Conservation (phyloP, 495 filamentous ascomycete genomes). For the Aspergillus steynii region DNA sequence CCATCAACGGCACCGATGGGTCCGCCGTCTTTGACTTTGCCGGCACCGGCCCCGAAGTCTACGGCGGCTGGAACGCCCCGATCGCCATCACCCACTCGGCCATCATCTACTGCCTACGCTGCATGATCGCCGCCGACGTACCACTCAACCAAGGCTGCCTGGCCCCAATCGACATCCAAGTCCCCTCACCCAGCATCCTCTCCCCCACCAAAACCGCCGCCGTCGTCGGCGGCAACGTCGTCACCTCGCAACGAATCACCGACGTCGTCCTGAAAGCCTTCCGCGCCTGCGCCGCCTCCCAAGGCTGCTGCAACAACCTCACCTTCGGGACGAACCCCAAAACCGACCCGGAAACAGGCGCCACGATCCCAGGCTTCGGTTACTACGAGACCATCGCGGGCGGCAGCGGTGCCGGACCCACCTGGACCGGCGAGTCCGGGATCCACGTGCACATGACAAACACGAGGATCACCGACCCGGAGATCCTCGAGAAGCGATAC, state of each 20-base stretch:
- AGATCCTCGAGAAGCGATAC: constrained; percentile 94
- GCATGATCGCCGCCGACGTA: constrained; percentile 90
- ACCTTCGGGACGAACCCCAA: constrained; percentile 48
- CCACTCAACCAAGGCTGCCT: constrained; percentile 97
- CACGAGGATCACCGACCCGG: constrained; percentile 92
- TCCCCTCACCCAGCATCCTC: constrained; percentile 80
- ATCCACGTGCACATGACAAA: constrained; percentile 99
- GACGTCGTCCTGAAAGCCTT: constrained; percentile 94
- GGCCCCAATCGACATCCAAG: constrained; percentile 80
- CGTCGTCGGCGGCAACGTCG: constrained; percentile 93
- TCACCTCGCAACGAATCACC: constrained; percentile 88
- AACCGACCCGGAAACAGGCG: constrained; percentile 71
- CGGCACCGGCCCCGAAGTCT: constrained; percentile 85
- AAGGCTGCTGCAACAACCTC: constrained; percentile 90
- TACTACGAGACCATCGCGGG: constrained; percentile 99
- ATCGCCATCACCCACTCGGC: constrained; percentile 92
- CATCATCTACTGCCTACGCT: constrained; percentile 94
- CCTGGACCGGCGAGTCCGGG: constrained; percentile 86
- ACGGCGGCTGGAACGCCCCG: constrained; percentile 93
- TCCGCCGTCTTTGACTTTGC: constrained; percentile 91
- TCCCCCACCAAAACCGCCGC: constrained; percentile 85
- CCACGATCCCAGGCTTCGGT: constrained; percentile 83
- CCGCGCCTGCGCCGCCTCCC: constrained; percentile 82
- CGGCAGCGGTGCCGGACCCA: constrained; percentile 81
- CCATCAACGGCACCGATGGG: constrained; percentile 79